Evolutionary conservation across 345 rosid genomes (phyloP), one percentile per base, ranked within the genome.

Genomic region (Aquilaria sinensis): DNA sequence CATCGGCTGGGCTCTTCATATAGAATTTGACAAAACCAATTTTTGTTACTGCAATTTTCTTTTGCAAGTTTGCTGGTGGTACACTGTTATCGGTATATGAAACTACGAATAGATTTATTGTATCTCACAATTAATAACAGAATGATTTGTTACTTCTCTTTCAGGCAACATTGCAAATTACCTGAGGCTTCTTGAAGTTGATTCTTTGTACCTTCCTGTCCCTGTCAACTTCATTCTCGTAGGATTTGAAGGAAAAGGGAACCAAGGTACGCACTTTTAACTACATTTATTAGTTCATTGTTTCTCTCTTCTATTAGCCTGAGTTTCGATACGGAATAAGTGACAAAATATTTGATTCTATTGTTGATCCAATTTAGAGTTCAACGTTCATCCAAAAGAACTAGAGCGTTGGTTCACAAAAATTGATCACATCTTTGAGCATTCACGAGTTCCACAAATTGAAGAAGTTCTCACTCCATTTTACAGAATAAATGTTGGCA

Each of bases 191-290:
- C 77, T 85, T 82, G 96, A 90, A 83, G 88, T 94, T 47, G 96
- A 88, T 61, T 84, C 96, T 62, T 68, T 94, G 71, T 81, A 88
- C 72, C 86, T 91, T 58, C 99, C 97, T 0, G 82, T 94, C 33
- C 97, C 99, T 7, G 91, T 94, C 50, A 91, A 94, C 81, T 94
- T 88, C 74, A 88, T 94, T 68, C 90, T 94, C 70, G 74, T 94
- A 49, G 99, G 99, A 58, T 94, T 94, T 79, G 96, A 94, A 60
- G 97, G 99, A 43, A 84, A 84, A 68, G 99, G 99, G 72, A 94
- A 91, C 78, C 92, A 85, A 80, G 99, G 99, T 94, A 70, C 58
- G 5, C 5, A 32, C 31, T 65, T 6, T 14, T 23, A 30, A 33
- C 33, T 67, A 55, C 46, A 16, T 47, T 54, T 31, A 41, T 41